Percentiles rank a stretch among this genome's conserved stretches.
Evolutionary conservation across 2,329 filamentous ascomycete species (phyloP).

Genomic region (Davidsoniella neocaledoniae): DNA sequence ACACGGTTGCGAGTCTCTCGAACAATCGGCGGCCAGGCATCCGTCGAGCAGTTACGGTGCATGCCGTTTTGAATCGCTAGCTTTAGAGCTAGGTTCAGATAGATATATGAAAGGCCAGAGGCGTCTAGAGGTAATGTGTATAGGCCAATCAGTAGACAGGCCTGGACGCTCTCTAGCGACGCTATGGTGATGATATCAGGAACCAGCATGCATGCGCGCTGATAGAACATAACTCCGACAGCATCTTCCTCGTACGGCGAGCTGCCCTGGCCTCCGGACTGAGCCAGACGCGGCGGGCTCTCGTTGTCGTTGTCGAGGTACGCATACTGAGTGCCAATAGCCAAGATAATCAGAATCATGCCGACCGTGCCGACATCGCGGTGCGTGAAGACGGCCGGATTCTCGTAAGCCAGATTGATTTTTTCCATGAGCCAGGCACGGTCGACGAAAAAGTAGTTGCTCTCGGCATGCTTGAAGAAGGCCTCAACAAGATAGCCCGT

Average conservation of each 20-base stretch:
- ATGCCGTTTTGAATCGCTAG: conserved; percentile 44
- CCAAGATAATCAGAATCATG: conserved; percentile 30
- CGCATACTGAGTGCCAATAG: conserved; percentile 34
- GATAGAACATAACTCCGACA: conserved; percentile 38
- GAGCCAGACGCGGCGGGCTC: conserved; percentile 13
- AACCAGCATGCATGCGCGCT: conserved; percentile 35
- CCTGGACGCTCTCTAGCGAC: conserved; percentile 40
- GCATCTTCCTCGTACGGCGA: conserved; percentile 30
- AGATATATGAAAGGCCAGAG: conserved; percentile 38
- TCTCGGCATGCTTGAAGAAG: conserved; percentile 31
- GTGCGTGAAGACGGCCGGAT: conserved; percentile 22
- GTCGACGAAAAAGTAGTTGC: conserved; percentile 32
- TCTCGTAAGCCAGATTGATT: conserved; percentile 26
- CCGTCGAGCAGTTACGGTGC: conserved; percentile 34
- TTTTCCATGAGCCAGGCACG: conserved; percentile 25
- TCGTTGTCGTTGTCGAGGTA: conserved; percentile 23
- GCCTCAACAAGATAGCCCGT: conserved; percentile 29
- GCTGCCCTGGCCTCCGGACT: conserved; percentile 14
- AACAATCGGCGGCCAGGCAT: conserved; percentile 29
- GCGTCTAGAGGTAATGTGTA: conserved; percentile 39
- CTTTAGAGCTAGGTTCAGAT: conserved; percentile 37
- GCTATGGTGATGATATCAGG: conserved; percentile 39
- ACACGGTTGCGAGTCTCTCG: conserved; percentile 37
- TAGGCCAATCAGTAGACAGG: conserved; percentile 37
- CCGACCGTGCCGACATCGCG: conserved; percentile 27